Evolutionary conservation across 495 filamentous ascomycete genomes (phyloP).

Genomic region (Aspergillus biplanus): DNA sequence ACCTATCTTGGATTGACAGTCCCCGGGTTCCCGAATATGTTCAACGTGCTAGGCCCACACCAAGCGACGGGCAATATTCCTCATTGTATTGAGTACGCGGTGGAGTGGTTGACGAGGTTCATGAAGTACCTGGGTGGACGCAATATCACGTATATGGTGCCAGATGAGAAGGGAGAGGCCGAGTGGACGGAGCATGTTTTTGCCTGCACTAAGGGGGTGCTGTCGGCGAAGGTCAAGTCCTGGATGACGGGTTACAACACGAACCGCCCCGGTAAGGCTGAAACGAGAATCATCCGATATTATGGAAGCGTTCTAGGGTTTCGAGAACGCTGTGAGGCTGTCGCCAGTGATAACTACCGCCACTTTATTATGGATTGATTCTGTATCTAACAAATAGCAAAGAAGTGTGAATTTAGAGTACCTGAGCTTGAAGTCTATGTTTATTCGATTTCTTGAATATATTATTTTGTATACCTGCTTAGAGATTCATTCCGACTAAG

Average conservation of each 20-base stretch:
- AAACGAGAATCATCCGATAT: no score
- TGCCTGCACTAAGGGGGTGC: background rate
- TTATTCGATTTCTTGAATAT: no score
- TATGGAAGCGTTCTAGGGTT: no score
- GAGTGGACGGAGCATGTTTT: constrained; percentile 6
- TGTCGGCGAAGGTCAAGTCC: constrained; percentile 1
- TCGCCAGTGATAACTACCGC: no score
- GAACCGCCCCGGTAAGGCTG: background rate
- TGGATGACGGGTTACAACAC: constrained; percentile 4
- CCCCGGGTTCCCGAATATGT: background rate
- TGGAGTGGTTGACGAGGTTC: background rate
- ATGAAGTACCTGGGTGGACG: background rate
- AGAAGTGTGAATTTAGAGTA: no score
- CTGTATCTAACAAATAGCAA: no score
- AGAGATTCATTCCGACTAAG: no score
- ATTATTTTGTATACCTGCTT: no score
- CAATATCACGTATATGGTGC: constrained; percentile 1
- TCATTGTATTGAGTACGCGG: constrained; percentile 1
- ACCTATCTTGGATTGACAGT: constrained; percentile 5
- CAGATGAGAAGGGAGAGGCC: background rate
- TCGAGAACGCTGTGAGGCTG: no score
- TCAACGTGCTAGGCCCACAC: constrained; percentile 8
- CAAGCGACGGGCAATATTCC: constrained; percentile 2
- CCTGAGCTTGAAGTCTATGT: no score
- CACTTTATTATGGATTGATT: no score